Base-by-base conservation (phyloP, 768 basidiomycete genomes). In the Omphalotus guepiniiformis region DNA sequence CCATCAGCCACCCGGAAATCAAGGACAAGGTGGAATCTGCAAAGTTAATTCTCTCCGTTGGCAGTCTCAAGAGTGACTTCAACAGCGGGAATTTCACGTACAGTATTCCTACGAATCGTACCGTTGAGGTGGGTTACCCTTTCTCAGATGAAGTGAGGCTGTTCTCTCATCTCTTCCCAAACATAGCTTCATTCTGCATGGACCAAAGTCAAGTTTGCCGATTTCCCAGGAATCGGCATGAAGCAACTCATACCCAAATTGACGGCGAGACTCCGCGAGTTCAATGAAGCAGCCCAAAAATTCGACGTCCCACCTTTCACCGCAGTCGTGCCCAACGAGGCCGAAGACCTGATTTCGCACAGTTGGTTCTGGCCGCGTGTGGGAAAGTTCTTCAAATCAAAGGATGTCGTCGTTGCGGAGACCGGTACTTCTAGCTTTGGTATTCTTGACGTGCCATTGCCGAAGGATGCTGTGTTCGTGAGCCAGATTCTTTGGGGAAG, bases 61-160 rank as follows among this genome's bases (percentile, higher is more conserved):
- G 89, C 3, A 65, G 69, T 1, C 67, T 89, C 41, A 79, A 78
- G 59, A 81, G 77, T 38, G 91, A 94, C 62, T 92, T 90, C 71
- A 94, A 94, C 64, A 89, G 88, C 1, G 92, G 90, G 26, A 86
- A 85, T 63, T 93, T 91, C 64, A 85, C 85, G 0, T 90, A 88
- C 57, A 78, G 76, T 41, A 82, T 85, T 38, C 80, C 83, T 4
- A 70, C 70, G 0, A 62, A 64, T 9, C 72, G 71, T 32, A 81
- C 79, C 12, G 69, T 90, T 52, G 88, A 88, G 72, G 86, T 85
- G 53, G 12, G 55, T 48, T 21, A 5, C 19, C 6, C 18, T 15
- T 4, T 23, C 18, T 12, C 16, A 6, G 15, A 25, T 22, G 53
- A 6, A 52, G 3, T 19, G n/a, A n/a, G n/a, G n/a, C n/a, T n/a